A percentile compares a stretch with the other conserved stretches of the same genome.
Conservation (phyloP, 1,139 yeast species). For the Scheffersomyces titani region DNA sequence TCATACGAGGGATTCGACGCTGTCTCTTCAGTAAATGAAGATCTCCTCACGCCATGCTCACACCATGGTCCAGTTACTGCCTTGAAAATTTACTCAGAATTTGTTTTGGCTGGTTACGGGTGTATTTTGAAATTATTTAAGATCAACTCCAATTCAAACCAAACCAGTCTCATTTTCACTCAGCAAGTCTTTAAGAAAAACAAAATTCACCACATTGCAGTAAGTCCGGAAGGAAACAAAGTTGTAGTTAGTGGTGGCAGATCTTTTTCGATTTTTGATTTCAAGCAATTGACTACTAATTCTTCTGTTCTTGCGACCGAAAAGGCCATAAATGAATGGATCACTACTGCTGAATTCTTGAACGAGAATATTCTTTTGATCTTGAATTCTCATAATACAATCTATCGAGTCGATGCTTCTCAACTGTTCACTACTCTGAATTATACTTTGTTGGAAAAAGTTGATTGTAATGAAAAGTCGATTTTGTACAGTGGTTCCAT, state of each 20-base stretch:
- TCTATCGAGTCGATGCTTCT: conserved; percentile 48
- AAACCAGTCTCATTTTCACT: conserved; percentile 39
- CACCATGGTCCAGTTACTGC: conserved; percentile 81
- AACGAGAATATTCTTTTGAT: conserved; percentile 43
- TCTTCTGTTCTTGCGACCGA: conserved; percentile 30
- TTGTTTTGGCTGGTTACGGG: conserved; percentile 73
- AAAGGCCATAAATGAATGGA: conserved; percentile 73
- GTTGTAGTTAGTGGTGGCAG: conserved; percentile 72
- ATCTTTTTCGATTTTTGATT: conserved; percentile 53
- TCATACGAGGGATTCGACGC: conserved; percentile 7
- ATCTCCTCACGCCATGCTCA: conserved; percentile 17
- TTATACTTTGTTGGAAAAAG: conserved; percentile 35
- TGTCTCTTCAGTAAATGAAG: conserved; percentile 21
- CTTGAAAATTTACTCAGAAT: conserved; percentile 43
- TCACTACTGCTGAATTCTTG: conserved; percentile 57
- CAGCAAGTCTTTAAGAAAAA: conserved; percentile 61
- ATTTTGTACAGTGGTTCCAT: conserved; percentile 86
- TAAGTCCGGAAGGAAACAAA: conserved; percentile 26
- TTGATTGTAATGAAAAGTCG: conserved; percentile 70
- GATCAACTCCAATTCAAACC: conserved; percentile 23
- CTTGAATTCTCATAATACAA: conserved; percentile 80
- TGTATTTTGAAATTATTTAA: conserved; percentile 61
- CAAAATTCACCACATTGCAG: conserved; percentile 74
- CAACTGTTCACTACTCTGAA: not conserved
- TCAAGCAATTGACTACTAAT: conserved; percentile 20